Conservation (phyloP, 176 grass and related monocot species). For the Areca catechu region DNA sequence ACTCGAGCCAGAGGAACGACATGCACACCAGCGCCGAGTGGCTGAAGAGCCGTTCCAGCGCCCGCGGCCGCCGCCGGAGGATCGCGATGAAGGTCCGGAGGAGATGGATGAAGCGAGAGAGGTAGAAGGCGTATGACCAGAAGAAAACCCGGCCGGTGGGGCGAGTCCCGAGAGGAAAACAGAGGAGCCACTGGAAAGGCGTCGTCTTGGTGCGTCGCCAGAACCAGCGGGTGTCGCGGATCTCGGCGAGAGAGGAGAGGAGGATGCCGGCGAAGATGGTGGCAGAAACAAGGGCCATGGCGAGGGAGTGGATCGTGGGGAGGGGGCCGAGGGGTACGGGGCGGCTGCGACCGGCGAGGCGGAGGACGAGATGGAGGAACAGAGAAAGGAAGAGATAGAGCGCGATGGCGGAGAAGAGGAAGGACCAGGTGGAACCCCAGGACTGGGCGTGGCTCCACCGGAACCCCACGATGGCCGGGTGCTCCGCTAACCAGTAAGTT, state of each 20-base stretch:
- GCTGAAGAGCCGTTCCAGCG: conserved; percentile 32
- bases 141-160: conserved; percentile 87
- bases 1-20: conserved; percentile 97
- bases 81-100: conserved; percentile 49
- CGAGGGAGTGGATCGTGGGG: conserved; percentile 52
- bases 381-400: conserved; percentile 42
- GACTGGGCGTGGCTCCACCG: conserved; percentile 60
- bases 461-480: conserved; percentile 79
- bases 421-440: conserved; percentile 72
- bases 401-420: conserved; percentile 51
- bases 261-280: conserved; percentile 60
- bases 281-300: conserved; percentile 44
- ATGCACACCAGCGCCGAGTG: conserved; percentile 67
- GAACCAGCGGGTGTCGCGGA: conserved; percentile 73
- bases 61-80: conserved; percentile 15
- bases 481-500: conserved; percentile 78
- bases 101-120: conserved; percentile 88
- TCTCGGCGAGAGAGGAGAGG: conserved; percentile 67
- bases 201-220: conserved; percentile 66
- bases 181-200: conserved; percentile 76
- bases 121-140: conserved; percentile 97
- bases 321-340: conserved; percentile 49
- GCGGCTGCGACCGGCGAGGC: conserved; percentile 14
- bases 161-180: conserved; percentile 77
- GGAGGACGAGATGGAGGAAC: conserved; percentile 22